Evolutionary conservation across 306 rosid genomes (phyloP), one percentile per base, ranked within the genome.

Genomic region (Prunus campanulata): DNA sequence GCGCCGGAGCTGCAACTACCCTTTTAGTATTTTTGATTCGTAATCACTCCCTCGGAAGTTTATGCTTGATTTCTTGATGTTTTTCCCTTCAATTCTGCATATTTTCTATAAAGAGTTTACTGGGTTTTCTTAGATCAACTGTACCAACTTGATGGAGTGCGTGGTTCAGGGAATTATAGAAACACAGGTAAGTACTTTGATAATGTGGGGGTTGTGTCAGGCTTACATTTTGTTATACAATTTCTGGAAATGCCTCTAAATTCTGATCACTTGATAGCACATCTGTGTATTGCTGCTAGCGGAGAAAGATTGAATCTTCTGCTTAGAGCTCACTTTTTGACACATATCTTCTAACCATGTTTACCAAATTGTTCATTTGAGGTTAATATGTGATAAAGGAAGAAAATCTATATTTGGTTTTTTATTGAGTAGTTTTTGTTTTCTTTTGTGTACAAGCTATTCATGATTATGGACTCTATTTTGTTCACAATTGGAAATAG

Each of bases 161-260:
- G 96, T 94, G 72, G 97, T 91, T 80, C 97, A 94, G 76, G 98
- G 96, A 48, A 91, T 90, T 66, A 90, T 94, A 67, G 98, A 91
- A 86, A 94, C 98, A 19, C 94, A 90, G 91, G 97, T 87, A 55
- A 82, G 47, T 61, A 27, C 22, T 66, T 74, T 77, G 25, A 57
- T 46, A 62, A 27, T 62, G 18, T 42, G 14, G 70, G 18, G 25
- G 18, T 65, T 44, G 32, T 15, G 56, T 57, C 35, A 27, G 55
- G 71, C 4, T 67, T 74, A 25, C 54, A 4, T 46, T 57, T 46
- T 22, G 51, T 24, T 32, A 19, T 75, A 56, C 64, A 25, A 3
- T 6, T 22, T 47, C 44, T 72, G 20, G 14, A 14, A 32, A 32
- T 77, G 51, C 61, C 18, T 24, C 74, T 24, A 15, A 22, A 18